Evolutionary conservation across 441 rosid genomes (phyloP), one percentile per base, ranked within the genome.

Genomic region (Brassica balearica): DNA sequence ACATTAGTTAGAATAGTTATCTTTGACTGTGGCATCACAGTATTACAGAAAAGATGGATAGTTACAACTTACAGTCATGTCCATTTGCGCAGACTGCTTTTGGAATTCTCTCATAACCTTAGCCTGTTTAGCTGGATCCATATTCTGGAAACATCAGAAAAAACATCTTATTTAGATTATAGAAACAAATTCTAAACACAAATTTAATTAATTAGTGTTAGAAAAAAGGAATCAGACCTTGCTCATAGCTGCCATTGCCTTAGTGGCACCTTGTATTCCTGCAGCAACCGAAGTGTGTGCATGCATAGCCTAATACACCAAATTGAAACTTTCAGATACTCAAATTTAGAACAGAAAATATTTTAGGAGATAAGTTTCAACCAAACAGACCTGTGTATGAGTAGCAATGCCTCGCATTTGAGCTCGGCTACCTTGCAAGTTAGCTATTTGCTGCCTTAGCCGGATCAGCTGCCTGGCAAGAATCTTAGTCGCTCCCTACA

Each of bases 401-500:
- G 99, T 95, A 74, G 97, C 93, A 23, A 95, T 85, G 83, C 98
- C 98, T 87, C 99, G 85, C 90, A 93, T 89, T 81, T 95, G 99
- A 85, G 97, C 98, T 80, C 93, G 88, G 82, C 99, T 95, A 15
- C 97, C 91, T 82, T 95, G 98, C 77, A 95, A 85, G 65, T 91
- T 91, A 61, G 89, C 86, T 74, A 93, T 95, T 82, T 93, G 99
- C 73, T 95, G 92, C 81, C 98, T 92, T 48, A 93, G 88, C 83
- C 97, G 86, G 58, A 93, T 75, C 36, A 95, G 87, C 70, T 95
- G 99, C 58, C 92, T 82, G 4, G 99, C 97, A 69, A 95, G 85
- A 82, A 78, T 82, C 92, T 92, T 95, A 48, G 99, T 89, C 1
- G 96, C 98, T 38, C 86, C 88, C 98, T 95, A 74, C 75, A 85